A percentile compares a stretch with the other conserved stretches of the same genome.
These are phyloP conservation scores for Botrytis hyacinthi DNA, from an alignment of 2,329 filamentous ascomycete genomes.

Conservation along the genomic window DNA sequence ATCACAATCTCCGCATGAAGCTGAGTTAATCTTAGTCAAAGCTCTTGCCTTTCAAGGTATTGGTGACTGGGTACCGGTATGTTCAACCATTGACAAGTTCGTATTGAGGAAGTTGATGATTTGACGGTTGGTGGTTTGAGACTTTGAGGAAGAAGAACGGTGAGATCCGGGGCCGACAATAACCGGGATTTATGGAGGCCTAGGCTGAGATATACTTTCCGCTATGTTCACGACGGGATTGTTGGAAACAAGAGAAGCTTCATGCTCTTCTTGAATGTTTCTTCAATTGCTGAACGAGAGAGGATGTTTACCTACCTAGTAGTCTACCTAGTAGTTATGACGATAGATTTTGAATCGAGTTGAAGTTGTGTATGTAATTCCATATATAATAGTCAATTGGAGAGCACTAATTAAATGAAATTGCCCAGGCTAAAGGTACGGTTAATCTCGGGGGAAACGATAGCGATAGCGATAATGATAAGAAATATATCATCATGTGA, in stretches of 20 bases:
- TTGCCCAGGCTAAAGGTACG: neutral
- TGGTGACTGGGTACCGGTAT: neutral
- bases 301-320: neutral
- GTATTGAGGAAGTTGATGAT: neutral
- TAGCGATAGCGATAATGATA: neutral
- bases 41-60: constrained; percentile 11
- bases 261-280: neutral
- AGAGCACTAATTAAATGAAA: neutral
- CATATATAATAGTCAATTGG: neutral
- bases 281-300: neutral
- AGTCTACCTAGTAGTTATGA: neutral
- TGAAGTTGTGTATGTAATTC: neutral
- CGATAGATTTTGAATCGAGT: neutral
- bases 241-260: neutral
- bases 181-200: neutral
- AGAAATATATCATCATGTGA: neutral
- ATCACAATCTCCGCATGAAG: neutral
- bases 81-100: neutral
- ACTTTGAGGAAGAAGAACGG: neutral
- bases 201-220: neutral
- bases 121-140: neutral
- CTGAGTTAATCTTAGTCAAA: constrained; percentile 16
- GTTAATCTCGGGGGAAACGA: neutral
- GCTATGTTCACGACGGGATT: neutral
- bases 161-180: constrained; percentile 17